Evolutionary conservation across 164 flowering plant genomes (phyloP).

Genomic region (Berberis vulgaris): DNA sequence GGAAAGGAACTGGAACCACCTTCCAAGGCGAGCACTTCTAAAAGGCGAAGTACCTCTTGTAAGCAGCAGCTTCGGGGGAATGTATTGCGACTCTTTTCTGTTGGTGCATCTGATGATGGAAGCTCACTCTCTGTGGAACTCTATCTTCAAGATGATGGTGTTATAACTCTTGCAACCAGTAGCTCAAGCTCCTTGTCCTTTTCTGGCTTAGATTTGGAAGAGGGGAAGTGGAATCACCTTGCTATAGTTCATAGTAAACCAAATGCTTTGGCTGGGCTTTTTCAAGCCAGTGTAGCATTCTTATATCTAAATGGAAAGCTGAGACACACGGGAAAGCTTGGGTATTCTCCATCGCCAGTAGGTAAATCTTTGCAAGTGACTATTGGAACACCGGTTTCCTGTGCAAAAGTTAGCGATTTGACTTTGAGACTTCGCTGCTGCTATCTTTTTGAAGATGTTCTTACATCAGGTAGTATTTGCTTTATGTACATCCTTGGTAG

Average conservation of each 20-base stretch:
- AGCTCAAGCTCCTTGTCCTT: conserved; percentile 73
- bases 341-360: conserved; percentile 91
- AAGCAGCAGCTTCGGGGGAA: conserved; percentile 34
- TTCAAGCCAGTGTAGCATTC: conserved; percentile 94
- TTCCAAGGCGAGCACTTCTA: conserved; percentile 35
- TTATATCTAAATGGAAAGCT: conserved; percentile 92
- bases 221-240: conserved; percentile 98
- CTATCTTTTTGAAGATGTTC: conserved; percentile 95
- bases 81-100: conserved; percentile 75
- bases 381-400: conserved; percentile 68
- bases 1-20: conserved; percentile 46
- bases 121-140: conserved; percentile 77
- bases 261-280: conserved; percentile 97
- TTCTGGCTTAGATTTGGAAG: conserved; percentile 77
- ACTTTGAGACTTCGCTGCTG: conserved; percentile 88
- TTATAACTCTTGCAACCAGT: conserved; percentile 88
- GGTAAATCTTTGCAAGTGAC: conserved; percentile 91
- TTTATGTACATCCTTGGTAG: conserved; percentile 98
- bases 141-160: conserved; percentile 87
- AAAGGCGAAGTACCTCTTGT: conserved; percentile 26
- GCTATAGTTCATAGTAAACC: conserved; percentile 98
- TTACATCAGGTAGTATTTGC: conserved; percentile 82
- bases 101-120: conserved; percentile 64
- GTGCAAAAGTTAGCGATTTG: conserved; percentile 55
- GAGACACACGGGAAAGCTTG: conserved; percentile 89